phyloP scores from a whole-genome alignment of 768 basidiomycete species.

The Lentinula detonsa region DNA sequence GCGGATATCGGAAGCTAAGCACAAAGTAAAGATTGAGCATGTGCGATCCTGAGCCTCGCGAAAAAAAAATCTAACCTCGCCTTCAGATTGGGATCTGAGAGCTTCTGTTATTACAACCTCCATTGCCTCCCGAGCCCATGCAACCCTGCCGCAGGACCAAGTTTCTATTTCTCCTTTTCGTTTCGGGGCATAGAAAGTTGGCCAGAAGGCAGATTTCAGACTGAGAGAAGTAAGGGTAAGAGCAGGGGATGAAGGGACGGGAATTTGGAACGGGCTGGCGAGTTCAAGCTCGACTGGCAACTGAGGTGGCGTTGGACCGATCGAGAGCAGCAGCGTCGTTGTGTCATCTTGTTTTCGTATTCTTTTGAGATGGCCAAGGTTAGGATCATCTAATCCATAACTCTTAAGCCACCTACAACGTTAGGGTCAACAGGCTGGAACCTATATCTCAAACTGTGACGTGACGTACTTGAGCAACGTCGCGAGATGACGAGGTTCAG shows the following conservation, averaged over 20 bases:
- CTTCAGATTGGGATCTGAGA: conserved; percentile 32
- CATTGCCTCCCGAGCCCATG: conserved; percentile 77
- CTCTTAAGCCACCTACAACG: conserved; percentile 62
- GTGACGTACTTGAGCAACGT: conserved; percentile 20
- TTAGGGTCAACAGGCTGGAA: background rate
- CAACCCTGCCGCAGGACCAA: conserved; percentile 61
- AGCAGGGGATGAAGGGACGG: conserved; percentile 65
- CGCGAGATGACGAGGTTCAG: conserved; percentile 29
- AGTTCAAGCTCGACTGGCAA: conserved; percentile 47
- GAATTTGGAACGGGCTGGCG: conserved; percentile 44
- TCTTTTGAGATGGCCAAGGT: conserved; percentile 72
- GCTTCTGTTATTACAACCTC: conserved; percentile 45
- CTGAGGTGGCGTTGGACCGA: conserved; percentile 29
- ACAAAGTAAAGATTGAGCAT: background rate
- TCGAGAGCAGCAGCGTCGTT: conserved; percentile 51
- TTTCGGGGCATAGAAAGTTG: conserved; percentile 67
- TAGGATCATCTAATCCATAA: conserved; percentile 50
- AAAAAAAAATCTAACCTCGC: conserved; percentile 46
- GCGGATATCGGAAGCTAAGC: conserved; percentile 71
- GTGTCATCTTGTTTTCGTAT: conserved; percentile 48
- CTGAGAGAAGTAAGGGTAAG: conserved; percentile 58
- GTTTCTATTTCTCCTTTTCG: conserved; percentile 59
- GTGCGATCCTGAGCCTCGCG: background rate
- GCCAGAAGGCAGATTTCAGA: conserved; percentile 79
- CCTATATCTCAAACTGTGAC: conserved; percentile 27